Conservation (phyloP, 73 alveolate species). For the Durusdinium trenchii region DNA sequence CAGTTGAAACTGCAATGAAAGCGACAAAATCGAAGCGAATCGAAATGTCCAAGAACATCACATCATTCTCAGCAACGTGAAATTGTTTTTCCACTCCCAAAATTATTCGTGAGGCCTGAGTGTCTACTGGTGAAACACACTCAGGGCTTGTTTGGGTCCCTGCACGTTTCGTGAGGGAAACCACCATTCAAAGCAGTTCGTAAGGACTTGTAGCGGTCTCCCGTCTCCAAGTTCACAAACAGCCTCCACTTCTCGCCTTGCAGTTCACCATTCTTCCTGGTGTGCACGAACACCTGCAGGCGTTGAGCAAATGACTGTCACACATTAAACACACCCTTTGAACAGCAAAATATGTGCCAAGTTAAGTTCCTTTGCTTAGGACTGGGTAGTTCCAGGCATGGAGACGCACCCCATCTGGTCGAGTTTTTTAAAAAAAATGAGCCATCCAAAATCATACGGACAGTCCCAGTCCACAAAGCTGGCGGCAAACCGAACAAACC, state of each 20-base stretch:
- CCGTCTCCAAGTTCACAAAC: background rate
- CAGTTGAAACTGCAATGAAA: no score
- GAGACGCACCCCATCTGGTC: background rate
- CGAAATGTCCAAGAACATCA: no score
- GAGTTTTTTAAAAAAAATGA: background rate
- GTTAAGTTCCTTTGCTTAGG: background rate
- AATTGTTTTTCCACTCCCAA: no score
- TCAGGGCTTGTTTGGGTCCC: no score
- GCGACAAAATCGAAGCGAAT: no score
- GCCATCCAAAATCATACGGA: no score
- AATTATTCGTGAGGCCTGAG: no score
- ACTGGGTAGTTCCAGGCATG: background rate
- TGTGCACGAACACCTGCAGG: conserved; percentile 1
- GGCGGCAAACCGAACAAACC: background rate
- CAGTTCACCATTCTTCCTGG: background rate
- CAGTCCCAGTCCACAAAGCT: no score
- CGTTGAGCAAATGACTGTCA: background rate
- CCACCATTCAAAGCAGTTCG: background rate
- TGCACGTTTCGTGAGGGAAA: no score
- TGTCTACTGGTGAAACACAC: no score
- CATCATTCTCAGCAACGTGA: no score
- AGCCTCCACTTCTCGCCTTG: background rate
- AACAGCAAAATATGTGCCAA: background rate
- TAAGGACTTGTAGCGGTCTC: background rate
- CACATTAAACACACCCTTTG: background rate